These are phyloP conservation scores for Tetracladium maxilliforme DNA, from an alignment of 2,329 filamentous ascomycete species.

Conservation along the genomic window DNA sequence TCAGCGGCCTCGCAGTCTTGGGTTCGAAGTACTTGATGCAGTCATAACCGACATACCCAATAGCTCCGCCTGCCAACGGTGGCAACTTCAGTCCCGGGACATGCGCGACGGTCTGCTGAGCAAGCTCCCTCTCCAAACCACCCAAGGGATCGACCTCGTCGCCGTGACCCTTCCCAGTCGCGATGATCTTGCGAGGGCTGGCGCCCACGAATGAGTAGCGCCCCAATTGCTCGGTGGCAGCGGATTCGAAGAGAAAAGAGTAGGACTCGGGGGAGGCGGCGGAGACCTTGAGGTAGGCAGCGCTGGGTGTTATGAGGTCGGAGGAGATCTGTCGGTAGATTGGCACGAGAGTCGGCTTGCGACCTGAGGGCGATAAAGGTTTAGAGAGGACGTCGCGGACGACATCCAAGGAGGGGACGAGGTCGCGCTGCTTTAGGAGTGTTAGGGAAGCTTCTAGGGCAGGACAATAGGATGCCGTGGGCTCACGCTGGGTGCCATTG, in stretches of 20 bases:
- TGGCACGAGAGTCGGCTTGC: slow-evolving; percentile 65
- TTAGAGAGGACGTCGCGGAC: slow-evolving; percentile 38
- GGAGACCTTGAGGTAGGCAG: slow-evolving; percentile 85
- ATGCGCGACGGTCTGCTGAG: slow-evolving; percentile 63
- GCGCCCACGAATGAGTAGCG: slow-evolving; percentile 92
- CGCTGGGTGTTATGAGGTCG: slow-evolving; percentile 87
- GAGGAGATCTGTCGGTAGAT: slow-evolving; percentile 76
- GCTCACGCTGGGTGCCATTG: no score
- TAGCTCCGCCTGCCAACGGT: slow-evolving; percentile 77
- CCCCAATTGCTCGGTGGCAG: slow-evolving; percentile 83
- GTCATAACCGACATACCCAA: slow-evolving; percentile 95
- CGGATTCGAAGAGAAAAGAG: slow-evolving; percentile 93
- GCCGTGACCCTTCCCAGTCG: slow-evolving; percentile 79
- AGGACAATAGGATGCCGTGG: no score
- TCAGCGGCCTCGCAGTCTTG: slow-evolving; percentile 77
- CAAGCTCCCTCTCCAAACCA: slow-evolving; percentile 66
- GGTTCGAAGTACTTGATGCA: slow-evolving; percentile 97
- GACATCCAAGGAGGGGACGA: slow-evolving; percentile 47
- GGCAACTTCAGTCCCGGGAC: slow-evolving; percentile 75
- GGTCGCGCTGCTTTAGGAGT: slow-evolving; percentile 23
- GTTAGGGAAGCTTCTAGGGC: not conserved
- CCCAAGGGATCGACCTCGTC: slow-evolving; percentile 74
- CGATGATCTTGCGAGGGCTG: slow-evolving; percentile 64
- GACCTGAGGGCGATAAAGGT: slow-evolving; percentile 31
- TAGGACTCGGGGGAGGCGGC: slow-evolving; percentile 60